Percentiles rank a stretch among this genome's conserved stretches.
phyloP scores from a whole-genome alignment of 768 basidiomycete species.

The Hirschioporus abietinus region DNA sequence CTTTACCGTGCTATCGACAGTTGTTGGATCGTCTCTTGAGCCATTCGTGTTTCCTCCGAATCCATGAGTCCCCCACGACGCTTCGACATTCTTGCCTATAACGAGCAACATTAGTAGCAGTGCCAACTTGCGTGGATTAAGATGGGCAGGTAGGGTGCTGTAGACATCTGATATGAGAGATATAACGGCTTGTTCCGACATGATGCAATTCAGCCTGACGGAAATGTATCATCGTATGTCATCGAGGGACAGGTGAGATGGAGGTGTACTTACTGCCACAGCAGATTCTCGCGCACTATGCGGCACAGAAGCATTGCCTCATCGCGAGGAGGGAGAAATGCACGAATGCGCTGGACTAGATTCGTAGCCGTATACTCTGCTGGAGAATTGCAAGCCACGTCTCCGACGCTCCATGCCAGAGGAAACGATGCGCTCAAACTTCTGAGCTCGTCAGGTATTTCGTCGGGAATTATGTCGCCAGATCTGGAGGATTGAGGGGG shows the following conservation, averaged over 20 bases:
- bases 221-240: slow-evolving; percentile 11
- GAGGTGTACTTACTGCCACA: slow-evolving; percentile 59
- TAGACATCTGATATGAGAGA: neutral
- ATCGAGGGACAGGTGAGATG: slow-evolving; percentile 6
- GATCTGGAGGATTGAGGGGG: neutral
- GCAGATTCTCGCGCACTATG: slow-evolving; percentile 60
- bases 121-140: slow-evolving; percentile 62
- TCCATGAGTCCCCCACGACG: neutral
- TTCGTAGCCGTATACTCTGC: neutral
- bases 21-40: neutral
- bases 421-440: neutral
- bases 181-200: slow-evolving; percentile 48
- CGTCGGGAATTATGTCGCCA: neutral
- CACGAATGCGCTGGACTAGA: slow-evolving; percentile 45
- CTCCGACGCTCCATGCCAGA: neutral
- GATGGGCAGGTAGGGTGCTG: slow-evolving; percentile 28
- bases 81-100: slow-evolving; percentile 62
- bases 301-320: slow-evolving; percentile 58
- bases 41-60: neutral
- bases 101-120: slow-evolving; percentile 68
- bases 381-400: neutral
- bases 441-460: neutral
- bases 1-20: neutral
- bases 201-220: slow-evolving; percentile 60
- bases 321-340: slow-evolving; percentile 52